These are phyloP conservation scores for Forsythia suspensa DNA, from an alignment of 257 asterid species.

Conservation along the genomic window DNA sequence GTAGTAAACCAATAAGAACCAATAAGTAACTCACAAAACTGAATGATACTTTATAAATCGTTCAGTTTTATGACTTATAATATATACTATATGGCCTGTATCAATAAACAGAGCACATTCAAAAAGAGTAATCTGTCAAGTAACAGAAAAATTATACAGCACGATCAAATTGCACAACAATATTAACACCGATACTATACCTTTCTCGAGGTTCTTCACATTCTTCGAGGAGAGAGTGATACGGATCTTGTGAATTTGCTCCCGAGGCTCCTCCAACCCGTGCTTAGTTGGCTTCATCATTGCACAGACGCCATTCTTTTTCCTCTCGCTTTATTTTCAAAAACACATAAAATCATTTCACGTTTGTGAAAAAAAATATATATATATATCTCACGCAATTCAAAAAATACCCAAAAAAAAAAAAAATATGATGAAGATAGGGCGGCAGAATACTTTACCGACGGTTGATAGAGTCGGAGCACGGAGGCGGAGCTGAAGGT, in stretches of 20 bases:
- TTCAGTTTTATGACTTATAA: too few species aligned
- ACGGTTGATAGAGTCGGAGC: neutral
- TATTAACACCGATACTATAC: constrained; percentile 8
- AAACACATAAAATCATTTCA: neutral
- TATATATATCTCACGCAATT: neutral
- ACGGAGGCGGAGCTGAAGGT: constrained; percentile 23
- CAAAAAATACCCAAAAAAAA: neutral
- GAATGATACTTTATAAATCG: too few species aligned
- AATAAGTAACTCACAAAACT: too few species aligned
- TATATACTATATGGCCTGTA: too few species aligned
- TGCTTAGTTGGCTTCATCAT: constrained; percentile 56
- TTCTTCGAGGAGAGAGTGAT: constrained; percentile 59
- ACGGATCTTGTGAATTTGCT: constrained; percentile 51
- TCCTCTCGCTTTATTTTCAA: neutral
- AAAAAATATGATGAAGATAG: neutral
- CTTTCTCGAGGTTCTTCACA: constrained; percentile 65
- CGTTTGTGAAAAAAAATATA: neutral
- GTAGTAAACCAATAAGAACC: too few species aligned
- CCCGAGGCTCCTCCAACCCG: constrained; percentile 49
- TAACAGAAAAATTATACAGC: neutral
- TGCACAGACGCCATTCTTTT: constrained; percentile 47
- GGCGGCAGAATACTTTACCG: constrained; percentile 1
- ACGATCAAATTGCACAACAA: neutral
- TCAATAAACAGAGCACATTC: neutral
- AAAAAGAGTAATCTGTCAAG: neutral